Evolutionary conservation across 306 rosid genomes (phyloP).

Genomic region (Aeschynomene evenia): DNA sequence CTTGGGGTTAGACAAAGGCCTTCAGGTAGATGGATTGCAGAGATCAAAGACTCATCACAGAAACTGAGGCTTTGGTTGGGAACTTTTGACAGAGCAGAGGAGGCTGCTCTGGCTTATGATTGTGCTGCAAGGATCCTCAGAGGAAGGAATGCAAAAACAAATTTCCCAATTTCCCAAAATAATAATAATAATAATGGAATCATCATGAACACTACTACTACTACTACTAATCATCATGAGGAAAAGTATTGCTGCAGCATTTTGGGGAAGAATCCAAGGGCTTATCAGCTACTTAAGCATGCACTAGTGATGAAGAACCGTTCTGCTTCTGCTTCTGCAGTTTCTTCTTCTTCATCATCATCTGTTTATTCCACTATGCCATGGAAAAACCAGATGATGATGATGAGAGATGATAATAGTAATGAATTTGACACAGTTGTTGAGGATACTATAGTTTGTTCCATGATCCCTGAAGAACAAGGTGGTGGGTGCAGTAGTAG

Average conservation of each 20-base stretch:
- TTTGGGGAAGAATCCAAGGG: constrained; percentile 68
- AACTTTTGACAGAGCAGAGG: constrained; percentile 76
- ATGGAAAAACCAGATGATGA: constrained; percentile 26
- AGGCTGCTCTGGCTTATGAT: constrained; percentile 83
- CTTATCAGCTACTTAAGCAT: constrained; percentile 63
- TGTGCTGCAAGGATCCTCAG: constrained; percentile 83
- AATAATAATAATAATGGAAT: no score
- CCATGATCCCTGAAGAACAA: constrained; percentile 32
- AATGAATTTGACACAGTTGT: constrained; percentile 42
- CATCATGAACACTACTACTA: constrained; percentile 29
- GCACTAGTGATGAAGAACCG: constrained; percentile 72
- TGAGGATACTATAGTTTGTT: constrained; percentile 73
- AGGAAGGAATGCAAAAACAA: constrained; percentile 85
- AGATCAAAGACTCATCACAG: constrained; percentile 82
- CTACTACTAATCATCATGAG: no score
- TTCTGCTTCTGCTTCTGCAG: no score
- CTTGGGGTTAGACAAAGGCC: constrained; percentile 91
- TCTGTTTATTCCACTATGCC: constrained; percentile 30
- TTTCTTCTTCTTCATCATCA: constrained; percentile 34
- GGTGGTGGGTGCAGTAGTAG: constrained; percentile 29
- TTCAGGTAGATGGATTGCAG: constrained; percentile 96
- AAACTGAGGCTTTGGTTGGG: constrained; percentile 91
- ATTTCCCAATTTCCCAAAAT: constrained; percentile 48
- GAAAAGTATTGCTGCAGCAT: constrained; percentile 37
- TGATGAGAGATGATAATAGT: neutral